Evolutionary conservation across 2,329 filamentous ascomycete species (phyloP).

Genomic region (Epichloe elymi): DNA sequence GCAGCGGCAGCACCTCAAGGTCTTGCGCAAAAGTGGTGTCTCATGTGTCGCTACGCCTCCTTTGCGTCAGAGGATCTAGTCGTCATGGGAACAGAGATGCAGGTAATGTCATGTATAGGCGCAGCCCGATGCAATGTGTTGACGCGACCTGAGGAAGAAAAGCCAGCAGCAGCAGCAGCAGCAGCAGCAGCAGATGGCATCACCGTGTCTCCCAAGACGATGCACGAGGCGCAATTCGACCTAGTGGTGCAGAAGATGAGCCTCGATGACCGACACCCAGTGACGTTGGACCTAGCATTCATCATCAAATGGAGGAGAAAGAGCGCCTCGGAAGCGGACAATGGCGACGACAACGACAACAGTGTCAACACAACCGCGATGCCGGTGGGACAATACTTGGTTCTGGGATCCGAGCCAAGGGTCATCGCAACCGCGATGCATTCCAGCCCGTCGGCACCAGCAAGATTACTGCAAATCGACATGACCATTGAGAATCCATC

Average conservation of each 20-base stretch:
- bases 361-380: conserved; percentile 51
- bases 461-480: conserved; percentile 31
- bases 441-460: conserved; percentile 16
- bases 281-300: conserved; percentile 62
- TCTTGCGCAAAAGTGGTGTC: conserved; percentile 67
- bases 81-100: conserved; percentile 48
- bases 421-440: conserved; percentile 53
- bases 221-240: conserved; percentile 60
- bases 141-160: conserved; percentile 20
- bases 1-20: conserved; percentile 32
- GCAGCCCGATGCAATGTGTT: conserved; percentile 44
- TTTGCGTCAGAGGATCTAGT: conserved; percentile 61
- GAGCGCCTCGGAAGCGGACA: conserved; percentile 15
- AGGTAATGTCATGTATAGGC: conserved; percentile 46
- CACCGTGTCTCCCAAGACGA: conserved; percentile 49
- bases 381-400: conserved; percentile 64
- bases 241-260: conserved; percentile 62
- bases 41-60: conserved; percentile 61
- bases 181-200: conserved; percentile 23
- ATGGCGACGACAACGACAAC: not conserved
- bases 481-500: conserved; percentile 84
- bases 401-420: conserved; percentile 75
- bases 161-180: conserved; percentile 10
- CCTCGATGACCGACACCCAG: conserved; percentile 69
- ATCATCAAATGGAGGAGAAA: conserved; percentile 64